Percentiles rank a stretch among this genome's conserved stretches.
phyloP scores from a whole-genome alignment of 2,329 filamentous ascomycete species.

The Ceratocystis albifundus region DNA sequence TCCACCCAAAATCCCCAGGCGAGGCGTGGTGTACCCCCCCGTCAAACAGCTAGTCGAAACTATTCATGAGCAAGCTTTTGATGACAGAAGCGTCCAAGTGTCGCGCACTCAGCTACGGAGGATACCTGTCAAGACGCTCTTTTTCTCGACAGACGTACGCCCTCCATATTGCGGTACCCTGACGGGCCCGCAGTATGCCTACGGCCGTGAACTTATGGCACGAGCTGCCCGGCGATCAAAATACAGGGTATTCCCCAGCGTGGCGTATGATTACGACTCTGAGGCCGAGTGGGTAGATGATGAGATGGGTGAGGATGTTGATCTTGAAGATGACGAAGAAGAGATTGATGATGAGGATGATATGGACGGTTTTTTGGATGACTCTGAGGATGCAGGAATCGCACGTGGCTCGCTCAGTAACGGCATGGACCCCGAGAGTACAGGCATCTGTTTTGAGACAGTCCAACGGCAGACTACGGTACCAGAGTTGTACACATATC shows the following conservation, averaged over 20 bases:
- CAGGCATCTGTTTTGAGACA: constrained; percentile 76
- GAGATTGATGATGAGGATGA: constrained; percentile 68
- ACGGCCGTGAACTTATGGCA: constrained; percentile 37
- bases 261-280: constrained; percentile 75
- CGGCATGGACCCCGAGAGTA: constrained; percentile 63
- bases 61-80: constrained; percentile 29
- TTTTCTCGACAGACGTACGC: constrained; percentile 53
- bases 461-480: constrained; percentile 36
- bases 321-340: constrained; percentile 56
- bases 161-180: constrained; percentile 63
- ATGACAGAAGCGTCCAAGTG: constrained; percentile 30
- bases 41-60: constrained; percentile 52
- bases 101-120: constrained; percentile 36
- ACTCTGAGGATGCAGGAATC: constrained; percentile 58
- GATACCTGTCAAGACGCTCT: constrained; percentile 52
- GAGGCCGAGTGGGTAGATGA: constrained; percentile 78
- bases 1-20: constrained; percentile 30
- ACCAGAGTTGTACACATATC: constrained; percentile 47
- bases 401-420: constrained; percentile 49
- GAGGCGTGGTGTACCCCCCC: constrained; percentile 39
- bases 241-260: constrained; percentile 42
- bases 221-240: constrained; percentile 45
- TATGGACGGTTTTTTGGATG: constrained; percentile 82
- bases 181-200: constrained; percentile 45
- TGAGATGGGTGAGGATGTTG: constrained; percentile 54